Conservation (phyloP, 164 flowering plant species). For the Houttuynia cordata region DNA sequence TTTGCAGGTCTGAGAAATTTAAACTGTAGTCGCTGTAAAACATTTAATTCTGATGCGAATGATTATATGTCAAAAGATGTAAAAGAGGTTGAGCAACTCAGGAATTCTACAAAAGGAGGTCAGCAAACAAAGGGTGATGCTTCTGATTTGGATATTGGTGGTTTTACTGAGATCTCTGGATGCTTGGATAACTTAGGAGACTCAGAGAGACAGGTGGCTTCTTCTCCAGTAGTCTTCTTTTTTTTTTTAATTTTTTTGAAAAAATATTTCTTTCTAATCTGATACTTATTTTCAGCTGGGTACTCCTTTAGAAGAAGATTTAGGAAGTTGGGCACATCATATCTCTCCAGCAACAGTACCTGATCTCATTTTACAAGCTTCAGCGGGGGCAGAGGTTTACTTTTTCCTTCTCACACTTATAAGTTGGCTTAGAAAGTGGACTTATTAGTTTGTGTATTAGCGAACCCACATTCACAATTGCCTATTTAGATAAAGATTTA, state of each 20-base stretch:
- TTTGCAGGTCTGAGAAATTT: constrained; percentile 72
- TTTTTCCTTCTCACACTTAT: not conserved
- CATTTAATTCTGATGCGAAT: constrained; percentile 8
- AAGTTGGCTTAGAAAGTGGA: too few relatives aligned
- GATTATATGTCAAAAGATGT: constrained; percentile 12
- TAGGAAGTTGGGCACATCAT: constrained; percentile 95
- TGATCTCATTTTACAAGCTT: constrained; percentile 75
- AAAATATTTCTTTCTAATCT: not conserved
- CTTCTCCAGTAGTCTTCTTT: not conserved
- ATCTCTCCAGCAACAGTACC: constrained; percentile 57
- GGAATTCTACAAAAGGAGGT: constrained; percentile 7
- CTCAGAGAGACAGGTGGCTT: constrained; percentile 76
- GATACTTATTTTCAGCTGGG: constrained; percentile 47
- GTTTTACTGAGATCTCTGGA: constrained; percentile 74
- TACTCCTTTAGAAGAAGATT: constrained; percentile 79
- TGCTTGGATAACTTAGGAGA: constrained; percentile 49
- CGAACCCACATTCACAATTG: too few relatives aligned
- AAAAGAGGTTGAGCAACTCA: constrained; percentile 16
- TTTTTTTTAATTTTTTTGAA: not conserved
- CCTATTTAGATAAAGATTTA: too few relatives aligned
- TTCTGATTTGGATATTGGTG: constrained; percentile 67
- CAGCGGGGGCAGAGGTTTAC: constrained; percentile 82
- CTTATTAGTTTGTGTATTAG: too few relatives aligned
- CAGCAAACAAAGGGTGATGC: constrained; percentile 21
- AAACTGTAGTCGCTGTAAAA: constrained; percentile 70